Evolutionary conservation across 495 filamentous ascomycete genomes (phyloP).

Genomic region (Penicillium waksmanii): DNA sequence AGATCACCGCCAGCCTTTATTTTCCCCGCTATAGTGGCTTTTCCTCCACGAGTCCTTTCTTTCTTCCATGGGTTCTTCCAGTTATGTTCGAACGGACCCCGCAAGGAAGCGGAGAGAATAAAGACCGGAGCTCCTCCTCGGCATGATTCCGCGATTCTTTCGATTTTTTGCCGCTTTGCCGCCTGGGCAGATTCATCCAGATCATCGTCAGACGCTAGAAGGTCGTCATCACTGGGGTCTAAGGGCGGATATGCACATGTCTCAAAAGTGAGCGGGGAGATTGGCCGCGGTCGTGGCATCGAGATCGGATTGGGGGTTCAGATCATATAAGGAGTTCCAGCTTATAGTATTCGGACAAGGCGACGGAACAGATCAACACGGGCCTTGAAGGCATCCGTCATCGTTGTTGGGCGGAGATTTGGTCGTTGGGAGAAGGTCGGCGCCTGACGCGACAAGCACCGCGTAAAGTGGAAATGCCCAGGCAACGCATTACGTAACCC

Average conservation of each 20-base stretch:
- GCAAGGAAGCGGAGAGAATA: constrained; percentile 64
- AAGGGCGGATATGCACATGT: constrained; percentile 49
- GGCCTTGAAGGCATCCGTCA: constrained; percentile 24
- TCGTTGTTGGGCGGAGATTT: constrained; percentile 24
- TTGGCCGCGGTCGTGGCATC: constrained; percentile 44
- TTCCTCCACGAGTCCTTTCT: constrained; percentile 21
- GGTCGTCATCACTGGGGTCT: constrained; percentile 44
- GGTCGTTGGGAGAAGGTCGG: constrained; percentile 4
- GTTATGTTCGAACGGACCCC: constrained; percentile 63
- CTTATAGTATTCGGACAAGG: constrained; percentile 30
- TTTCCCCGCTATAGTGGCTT: not conserved
- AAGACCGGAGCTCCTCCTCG: constrained; percentile 59
- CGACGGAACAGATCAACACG: constrained; percentile 16
- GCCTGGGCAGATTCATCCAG: constrained; percentile 49
- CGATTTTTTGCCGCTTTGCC: constrained; percentile 59
- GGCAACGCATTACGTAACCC: constrained; percentile 31
- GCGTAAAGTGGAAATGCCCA: constrained; percentile 29
- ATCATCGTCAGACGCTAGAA: constrained; percentile 63
- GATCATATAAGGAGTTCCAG: not conserved
- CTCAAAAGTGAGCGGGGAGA: constrained; percentile 46
- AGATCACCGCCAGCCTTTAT: not conserved
- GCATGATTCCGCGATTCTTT: constrained; percentile 61
- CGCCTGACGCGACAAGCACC: constrained; percentile 39
- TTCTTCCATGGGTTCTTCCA: constrained; percentile 71
- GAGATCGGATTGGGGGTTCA: constrained; percentile 25